A percentile compares a stretch with the other conserved stretches of the same genome.
These are phyloP conservation scores for Aspergillus floridensis DNA, from an alignment of 2,329 filamentous ascomycete species.

Conservation along the genomic window DNA sequence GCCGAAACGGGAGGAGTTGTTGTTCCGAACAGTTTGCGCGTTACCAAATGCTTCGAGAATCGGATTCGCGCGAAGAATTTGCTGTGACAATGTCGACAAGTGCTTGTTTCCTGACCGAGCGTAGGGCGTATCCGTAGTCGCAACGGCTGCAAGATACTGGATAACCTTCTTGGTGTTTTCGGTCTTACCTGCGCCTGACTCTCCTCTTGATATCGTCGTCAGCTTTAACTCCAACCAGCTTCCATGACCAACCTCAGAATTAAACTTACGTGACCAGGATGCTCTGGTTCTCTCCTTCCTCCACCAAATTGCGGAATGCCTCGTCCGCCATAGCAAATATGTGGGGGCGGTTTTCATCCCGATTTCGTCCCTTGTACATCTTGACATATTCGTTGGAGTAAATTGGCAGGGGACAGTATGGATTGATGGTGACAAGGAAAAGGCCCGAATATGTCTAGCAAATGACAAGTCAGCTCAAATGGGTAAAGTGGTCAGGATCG, in stretches of 20 bases:
- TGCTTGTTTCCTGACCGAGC: conserved; percentile 60
- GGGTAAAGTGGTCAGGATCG: too few relatives aligned
- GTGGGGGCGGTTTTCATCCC: conserved; percentile 94
- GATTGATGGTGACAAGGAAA: conserved; percentile 95
- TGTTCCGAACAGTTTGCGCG: conserved; percentile 94
- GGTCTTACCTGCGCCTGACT: conserved; percentile 96
- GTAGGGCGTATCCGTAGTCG: conserved; percentile 71
- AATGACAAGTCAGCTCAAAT: not conserved
- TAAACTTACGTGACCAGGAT: conserved; percentile 77
- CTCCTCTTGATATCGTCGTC: conserved; percentile 55
- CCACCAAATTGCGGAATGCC: conserved; percentile 91
- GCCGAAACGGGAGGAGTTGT: conserved; percentile 97
- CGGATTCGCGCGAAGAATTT: conserved; percentile 92
- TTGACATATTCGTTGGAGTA: conserved; percentile 97
- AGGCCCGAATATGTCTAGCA: conserved; percentile 86
- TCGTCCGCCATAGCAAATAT: conserved; percentile 98
- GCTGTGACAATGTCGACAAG: conserved; percentile 86
- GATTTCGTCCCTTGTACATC: conserved; percentile 88
- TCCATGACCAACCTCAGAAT: not conserved
- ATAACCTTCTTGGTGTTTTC: conserved; percentile 99
- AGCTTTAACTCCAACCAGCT: not conserved
- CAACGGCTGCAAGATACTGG: conserved; percentile 93
- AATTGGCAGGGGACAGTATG: conserved; percentile 90
- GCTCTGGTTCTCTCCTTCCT: conserved; percentile 93
- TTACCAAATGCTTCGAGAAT: conserved; percentile 98